Evolutionary conservation across 2,329 filamentous ascomycete species (phyloP), one percentile per base, ranked within the genome.

Genomic region (Ceratocystis harringtonii): DNA sequence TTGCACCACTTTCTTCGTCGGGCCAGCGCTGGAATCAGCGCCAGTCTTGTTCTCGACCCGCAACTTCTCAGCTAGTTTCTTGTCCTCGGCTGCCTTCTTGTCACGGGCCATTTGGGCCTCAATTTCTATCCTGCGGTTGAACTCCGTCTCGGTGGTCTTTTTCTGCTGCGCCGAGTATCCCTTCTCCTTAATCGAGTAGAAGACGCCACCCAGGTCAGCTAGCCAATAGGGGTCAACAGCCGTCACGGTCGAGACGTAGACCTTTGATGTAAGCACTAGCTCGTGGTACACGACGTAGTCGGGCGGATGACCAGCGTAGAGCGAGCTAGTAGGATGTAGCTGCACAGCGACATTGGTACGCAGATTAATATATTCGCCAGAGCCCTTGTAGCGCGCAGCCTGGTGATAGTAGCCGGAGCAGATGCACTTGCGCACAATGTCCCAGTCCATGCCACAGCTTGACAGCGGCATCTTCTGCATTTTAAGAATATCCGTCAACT

Each of bases 251-350:
- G 90, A 95, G 85, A 99, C 96, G 78, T 97, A 99, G 74, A 97
- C 94, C 73, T 96, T 96, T 66, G 87, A 90, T 0, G 94, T 99
- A 68, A 99, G 84, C 71, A 99, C 96, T 67, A 99, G 83, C 75
- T 99, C 94, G 78, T 99, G 94, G 76, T 99, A 99, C 52, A 99
- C 86, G 63, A 99, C 90, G 72, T 97, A 97, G 73, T 99, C 94
- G 1, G 95, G 94, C 28, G 96, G 83, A 75, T 96, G 95, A 3
- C 94, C 94, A 1, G 94, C 94, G 73, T 96, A 97, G 0, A 99
- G 81, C 1, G 94, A 90, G 69, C 87, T 92, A 0, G 94, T 99
- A 1, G 94, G 94, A 73, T 99, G 95, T 36, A 99, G 80, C 73
- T 96, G 91, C 65, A 99, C 90, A 1, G 89, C 92, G 2, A 99